phyloP scores from a whole-genome alignment of 2,329 filamentous ascomycete species.

The Elsinoe perseae region DNA sequence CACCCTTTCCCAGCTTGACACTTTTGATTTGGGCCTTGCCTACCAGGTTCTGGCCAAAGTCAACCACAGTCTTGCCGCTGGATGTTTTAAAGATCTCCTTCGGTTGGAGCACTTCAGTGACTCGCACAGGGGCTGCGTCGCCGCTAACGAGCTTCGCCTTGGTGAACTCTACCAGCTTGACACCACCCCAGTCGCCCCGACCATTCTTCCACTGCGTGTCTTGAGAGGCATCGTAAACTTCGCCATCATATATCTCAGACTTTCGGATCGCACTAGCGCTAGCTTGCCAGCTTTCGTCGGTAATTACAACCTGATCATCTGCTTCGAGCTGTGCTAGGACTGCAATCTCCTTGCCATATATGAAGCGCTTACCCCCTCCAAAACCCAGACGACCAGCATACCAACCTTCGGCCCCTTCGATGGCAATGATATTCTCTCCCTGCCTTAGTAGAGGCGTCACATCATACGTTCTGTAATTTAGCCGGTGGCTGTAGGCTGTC shows the following conservation, averaged over 20 bases:
- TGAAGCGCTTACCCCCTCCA: conserved; percentile 27
- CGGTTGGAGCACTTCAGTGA: conserved; percentile 27
- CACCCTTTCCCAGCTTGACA: conserved; percentile 32
- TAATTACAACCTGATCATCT: conserved; percentile 28
- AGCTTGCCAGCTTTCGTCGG: conserved; percentile 36
- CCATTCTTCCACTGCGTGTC: conserved; percentile 20
- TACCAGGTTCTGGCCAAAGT: conserved; percentile 54
- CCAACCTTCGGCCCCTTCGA: conserved; percentile 46
- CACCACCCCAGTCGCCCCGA: conserved; percentile 26
- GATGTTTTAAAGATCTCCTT: conserved; percentile 28
- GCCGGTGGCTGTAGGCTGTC: conserved; percentile 44
- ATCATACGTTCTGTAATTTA: conserved; percentile 49
- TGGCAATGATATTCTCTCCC: conserved; percentile 35
- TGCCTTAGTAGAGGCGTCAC: conserved; percentile 36
- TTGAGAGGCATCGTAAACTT: conserved; percentile 41
- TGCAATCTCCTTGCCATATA: conserved; percentile 36
- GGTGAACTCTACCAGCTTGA: conserved; percentile 29
- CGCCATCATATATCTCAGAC: conserved; percentile 47
- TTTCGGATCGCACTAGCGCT: conserved; percentile 29
- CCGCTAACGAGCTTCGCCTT: conserved; percentile 34
- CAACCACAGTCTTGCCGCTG: conserved; percentile 44
- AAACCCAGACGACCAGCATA: conserved; percentile 36
- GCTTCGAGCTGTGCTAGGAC: conserved; percentile 36
- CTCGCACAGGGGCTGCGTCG: conserved; percentile 40
- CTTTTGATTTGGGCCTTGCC: conserved; percentile 39